Evolutionary conservation across 1,139 yeast genomes (phyloP).

Genomic region (Candida frijolesensis): DNA sequence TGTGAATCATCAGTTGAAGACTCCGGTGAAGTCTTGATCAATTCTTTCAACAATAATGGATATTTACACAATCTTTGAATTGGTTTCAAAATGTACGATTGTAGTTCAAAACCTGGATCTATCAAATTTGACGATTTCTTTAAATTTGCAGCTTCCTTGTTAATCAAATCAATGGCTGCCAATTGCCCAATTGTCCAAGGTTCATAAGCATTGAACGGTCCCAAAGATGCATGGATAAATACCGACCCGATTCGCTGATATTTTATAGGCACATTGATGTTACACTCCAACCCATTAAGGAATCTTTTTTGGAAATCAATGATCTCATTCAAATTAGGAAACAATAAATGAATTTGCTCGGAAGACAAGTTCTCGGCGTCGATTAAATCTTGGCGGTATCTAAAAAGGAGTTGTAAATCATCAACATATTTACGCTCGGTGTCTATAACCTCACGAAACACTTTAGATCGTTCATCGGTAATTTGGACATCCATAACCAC

Average conservation of each 20-base stretch:
- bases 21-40: constrained; percentile 60
- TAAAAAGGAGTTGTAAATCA: constrained; percentile 74
- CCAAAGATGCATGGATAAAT: constrained; percentile 74
- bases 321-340: constrained; percentile 84
- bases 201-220: constrained; percentile 85
- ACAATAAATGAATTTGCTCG: constrained; percentile 78
- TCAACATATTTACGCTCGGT: constrained; percentile 93
- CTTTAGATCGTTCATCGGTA: constrained; percentile 67
- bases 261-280: constrained; percentile 71
- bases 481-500: constrained; percentile 28
- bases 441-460: constrained; percentile 79
- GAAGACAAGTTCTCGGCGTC: constrained; percentile 68
- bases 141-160: constrained; percentile 60
- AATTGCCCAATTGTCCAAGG: constrained; percentile 89
- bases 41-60: constrained; percentile 77
- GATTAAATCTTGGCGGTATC: constrained; percentile 69
- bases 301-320: constrained; percentile 93
- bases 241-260: constrained; percentile 88
- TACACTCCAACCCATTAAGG: constrained; percentile 85
- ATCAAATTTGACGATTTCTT: constrained; percentile 61
- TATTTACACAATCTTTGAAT: constrained; percentile 93
- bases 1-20: constrained; percentile 19
- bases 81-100: constrained; percentile 87
- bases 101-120: constrained; percentile 88
- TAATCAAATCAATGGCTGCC: constrained; percentile 80